A percentile compares a stretch with the other conserved stretches of the same genome.
Evolutionary conservation across 306 rosid genomes (phyloP).

Genomic region (Cicer pinnatifidum): DNA sequence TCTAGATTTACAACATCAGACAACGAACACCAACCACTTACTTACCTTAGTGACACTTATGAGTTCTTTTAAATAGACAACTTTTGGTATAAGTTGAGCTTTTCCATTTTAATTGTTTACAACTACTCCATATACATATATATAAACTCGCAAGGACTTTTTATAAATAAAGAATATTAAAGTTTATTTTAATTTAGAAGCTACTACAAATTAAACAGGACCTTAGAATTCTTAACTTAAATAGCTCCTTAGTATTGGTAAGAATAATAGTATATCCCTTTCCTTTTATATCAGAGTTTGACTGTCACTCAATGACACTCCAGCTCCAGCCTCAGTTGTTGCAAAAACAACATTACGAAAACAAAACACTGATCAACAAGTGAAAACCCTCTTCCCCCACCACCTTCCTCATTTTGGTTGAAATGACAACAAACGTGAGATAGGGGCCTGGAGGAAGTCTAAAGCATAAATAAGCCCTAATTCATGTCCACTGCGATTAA

Average conservation of each 20-base stretch:
- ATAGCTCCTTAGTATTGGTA: not conserved
- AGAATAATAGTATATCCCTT: not conserved
- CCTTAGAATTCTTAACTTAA: not conserved
- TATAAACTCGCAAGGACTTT: too few relatives aligned
- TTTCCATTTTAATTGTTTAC: not conserved
- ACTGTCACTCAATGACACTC: slow-evolving; percentile 29
- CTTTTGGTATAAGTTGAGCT: not conserved
- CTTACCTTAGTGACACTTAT: too few relatives aligned
- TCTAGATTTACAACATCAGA: too few relatives aligned
- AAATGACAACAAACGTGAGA: slow-evolving; percentile 35
- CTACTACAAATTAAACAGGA: not conserved
- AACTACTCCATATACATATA: not conserved
- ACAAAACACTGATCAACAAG: slow-evolving; percentile 30
- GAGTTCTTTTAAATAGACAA: not conserved
- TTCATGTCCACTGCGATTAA: slow-evolving; percentile 26
- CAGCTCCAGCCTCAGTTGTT: slow-evolving; percentile 4
- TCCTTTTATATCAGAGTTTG: slow-evolving; percentile 12
- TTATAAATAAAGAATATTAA: too few relatives aligned
- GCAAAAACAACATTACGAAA: slow-evolving; percentile 18
- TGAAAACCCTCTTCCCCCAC: slow-evolving; percentile 27
- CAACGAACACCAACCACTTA: too few relatives aligned
- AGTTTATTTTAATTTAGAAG: not conserved
- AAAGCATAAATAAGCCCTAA: slow-evolving; percentile 32
- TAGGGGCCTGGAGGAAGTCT: slow-evolving; percentile 35
- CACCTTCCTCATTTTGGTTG: slow-evolving; percentile 24